Conservation (phyloP, 108 stramenopile species). For the Heterococcus sp. region DNA sequence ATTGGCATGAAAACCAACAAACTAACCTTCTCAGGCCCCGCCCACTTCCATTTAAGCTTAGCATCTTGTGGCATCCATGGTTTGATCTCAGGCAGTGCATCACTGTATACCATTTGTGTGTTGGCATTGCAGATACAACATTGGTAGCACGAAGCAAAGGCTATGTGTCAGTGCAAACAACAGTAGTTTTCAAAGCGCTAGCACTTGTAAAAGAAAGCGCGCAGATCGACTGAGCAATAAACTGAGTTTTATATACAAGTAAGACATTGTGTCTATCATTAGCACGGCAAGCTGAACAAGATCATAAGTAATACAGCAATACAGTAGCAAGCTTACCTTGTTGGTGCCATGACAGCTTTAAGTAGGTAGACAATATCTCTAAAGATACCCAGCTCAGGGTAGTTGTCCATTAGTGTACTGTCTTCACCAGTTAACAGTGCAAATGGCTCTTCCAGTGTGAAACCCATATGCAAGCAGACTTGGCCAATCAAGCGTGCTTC, state of each 20-base stretch:
- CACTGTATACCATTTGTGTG: neutral
- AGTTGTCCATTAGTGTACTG: constrained; percentile 74
- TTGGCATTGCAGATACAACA: too few species aligned
- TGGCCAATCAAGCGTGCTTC: constrained; percentile 16
- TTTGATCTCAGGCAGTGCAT: constrained; percentile 3
- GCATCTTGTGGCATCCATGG: constrained; percentile 52
- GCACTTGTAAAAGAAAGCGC: too few species aligned
- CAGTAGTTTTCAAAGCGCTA: too few species aligned
- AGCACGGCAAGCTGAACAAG: too few species aligned
- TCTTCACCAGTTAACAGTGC: constrained; percentile 52
- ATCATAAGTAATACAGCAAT: too few species aligned
- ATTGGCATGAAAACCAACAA: neutral
- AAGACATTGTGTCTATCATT: too few species aligned
- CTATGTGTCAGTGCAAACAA: too few species aligned
- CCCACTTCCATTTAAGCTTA: constrained; percentile 49
- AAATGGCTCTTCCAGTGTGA: constrained; percentile 23
- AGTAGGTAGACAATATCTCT: constrained; percentile 96
- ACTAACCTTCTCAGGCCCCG: constrained; percentile 19
- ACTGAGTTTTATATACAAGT: too few species aligned
- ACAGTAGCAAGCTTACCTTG: constrained; percentile 3
- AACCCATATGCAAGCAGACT: constrained; percentile 59
- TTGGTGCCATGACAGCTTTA: constrained; percentile 69
- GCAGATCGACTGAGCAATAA: too few species aligned
- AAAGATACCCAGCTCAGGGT: constrained; percentile 95
- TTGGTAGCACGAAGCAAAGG: too few species aligned